These are phyloP conservation scores for Cordyceps tenuipes DNA, from an alignment of 2,329 filamentous ascomycete genomes.

Conservation along the genomic window DNA sequence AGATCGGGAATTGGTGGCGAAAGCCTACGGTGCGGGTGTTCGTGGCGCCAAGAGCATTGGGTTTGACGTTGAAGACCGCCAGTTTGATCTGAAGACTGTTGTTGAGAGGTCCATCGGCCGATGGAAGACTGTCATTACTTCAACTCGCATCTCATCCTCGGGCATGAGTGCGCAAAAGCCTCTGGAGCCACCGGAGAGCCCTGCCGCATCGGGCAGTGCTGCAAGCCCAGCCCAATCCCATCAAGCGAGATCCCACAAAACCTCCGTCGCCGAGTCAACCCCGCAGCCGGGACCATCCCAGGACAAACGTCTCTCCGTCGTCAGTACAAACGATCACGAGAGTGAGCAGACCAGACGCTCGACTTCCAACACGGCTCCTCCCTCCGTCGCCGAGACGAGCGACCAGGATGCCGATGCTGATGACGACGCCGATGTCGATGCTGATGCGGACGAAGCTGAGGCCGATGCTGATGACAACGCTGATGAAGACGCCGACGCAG, in stretches of 20 bases:
- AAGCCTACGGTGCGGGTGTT: constrained; percentile 37
- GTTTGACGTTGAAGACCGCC: constrained; percentile 40
- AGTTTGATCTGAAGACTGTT: constrained; percentile 42
- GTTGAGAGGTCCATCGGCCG: constrained; percentile 49
- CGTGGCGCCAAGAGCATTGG: constrained; percentile 35
- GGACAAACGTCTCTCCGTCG: constrained; percentile 24
- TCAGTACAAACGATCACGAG: constrained; percentile 26
- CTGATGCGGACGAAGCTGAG: background rate
- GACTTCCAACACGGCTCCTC: constrained; percentile 27
- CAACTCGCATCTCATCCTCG: constrained; percentile 33
- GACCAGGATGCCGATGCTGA: constrained; percentile 26
- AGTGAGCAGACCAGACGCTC: constrained; percentile 28
- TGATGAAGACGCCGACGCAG: constrained; percentile 18
- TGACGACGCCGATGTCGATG: constrained; percentile 18
- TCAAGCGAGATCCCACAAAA: constrained; percentile 16
- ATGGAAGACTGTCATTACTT: constrained; percentile 54
- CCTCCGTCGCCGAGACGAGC: constrained; percentile 39
- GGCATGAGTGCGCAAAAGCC: constrained; percentile 44
- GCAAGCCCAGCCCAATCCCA: constrained; percentile 17
- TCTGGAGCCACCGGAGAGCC: constrained; percentile 30
- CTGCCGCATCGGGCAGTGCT: constrained; percentile 10
- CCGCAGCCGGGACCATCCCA: constrained; percentile 16
- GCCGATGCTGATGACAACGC: background rate
- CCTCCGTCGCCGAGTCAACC: constrained; percentile 14
- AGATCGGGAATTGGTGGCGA: constrained; percentile 38